Conservation (phyloP, 441 rosid species). For the Hura crepitans region DNA sequence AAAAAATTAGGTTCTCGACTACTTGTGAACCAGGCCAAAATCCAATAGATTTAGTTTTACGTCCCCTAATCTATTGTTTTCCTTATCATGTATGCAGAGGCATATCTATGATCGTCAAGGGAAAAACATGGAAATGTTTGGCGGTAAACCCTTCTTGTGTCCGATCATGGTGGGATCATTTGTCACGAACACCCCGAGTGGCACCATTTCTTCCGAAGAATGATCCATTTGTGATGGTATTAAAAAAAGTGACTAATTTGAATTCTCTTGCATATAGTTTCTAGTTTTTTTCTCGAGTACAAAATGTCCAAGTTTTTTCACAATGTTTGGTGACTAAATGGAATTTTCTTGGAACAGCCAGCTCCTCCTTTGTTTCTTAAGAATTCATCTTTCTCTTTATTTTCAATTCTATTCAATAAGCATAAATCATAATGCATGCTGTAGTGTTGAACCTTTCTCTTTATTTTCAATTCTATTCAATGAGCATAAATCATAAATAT, state of each 20-base stretch:
- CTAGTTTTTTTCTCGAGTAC: constrained; percentile 3
- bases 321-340: background rate
- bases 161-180: constrained; percentile 70
- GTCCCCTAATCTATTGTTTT: constrained; percentile 20
- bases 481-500: too few species aligned
- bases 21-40: constrained; percentile 6
- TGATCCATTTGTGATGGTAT: constrained; percentile 70
- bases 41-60: background rate
- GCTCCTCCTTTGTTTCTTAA: background rate
- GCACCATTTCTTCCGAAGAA: constrained; percentile 91
- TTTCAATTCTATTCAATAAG: too few species aligned
- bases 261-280: background rate
- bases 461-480: too few species aligned
- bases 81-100: constrained; percentile 45
- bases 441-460: too few species aligned
- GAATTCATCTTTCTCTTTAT: constrained; percentile 1
- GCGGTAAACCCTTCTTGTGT: constrained; percentile 75
- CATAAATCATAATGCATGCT: too few species aligned
- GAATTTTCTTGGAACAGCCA: background rate
- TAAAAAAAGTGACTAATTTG: constrained; percentile 56
- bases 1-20: background rate
- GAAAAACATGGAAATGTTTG: constrained; percentile 67
- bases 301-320: background rate
- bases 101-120: constrained; percentile 85
- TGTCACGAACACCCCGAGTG: constrained; percentile 88